Conservation (phyloP, 305 asterid genomes). For the Fraxinus sp. region DNA sequence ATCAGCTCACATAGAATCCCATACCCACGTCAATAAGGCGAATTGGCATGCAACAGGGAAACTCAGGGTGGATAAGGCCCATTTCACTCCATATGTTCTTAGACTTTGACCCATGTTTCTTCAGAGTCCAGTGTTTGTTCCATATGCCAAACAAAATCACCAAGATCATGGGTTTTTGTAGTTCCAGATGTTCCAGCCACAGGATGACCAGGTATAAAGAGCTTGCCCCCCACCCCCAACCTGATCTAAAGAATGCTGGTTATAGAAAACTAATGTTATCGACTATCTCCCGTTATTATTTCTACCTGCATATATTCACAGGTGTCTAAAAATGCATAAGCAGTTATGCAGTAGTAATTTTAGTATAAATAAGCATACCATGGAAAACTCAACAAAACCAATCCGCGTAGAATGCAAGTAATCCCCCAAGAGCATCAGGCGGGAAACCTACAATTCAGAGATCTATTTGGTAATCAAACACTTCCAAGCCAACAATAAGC, state of each 20-base stretch:
- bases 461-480: slow-evolving; percentile 7
- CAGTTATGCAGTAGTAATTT: neutral
- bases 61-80: neutral
- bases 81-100: neutral
- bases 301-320: neutral
- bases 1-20: neutral
- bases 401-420: slow-evolving; percentile 76
- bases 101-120: neutral
- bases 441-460: slow-evolving; percentile 64
- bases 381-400: slow-evolving; percentile 80
- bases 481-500: slow-evolving; percentile 4
- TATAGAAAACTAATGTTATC: neutral
- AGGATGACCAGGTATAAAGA: neutral
- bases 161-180: neutral
- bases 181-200: neutral
- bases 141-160: neutral
- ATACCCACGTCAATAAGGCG: neutral
- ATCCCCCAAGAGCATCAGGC: slow-evolving; percentile 90
- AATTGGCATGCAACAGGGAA: neutral
- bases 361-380: slow-evolving; percentile 44
- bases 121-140: neutral
- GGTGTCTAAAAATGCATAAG: neutral
- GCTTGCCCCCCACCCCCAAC: neutral
- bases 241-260: neutral
- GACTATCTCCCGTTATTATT: neutral